Conservation (phyloP, 768 basidiomycete species). For the Daedaleopsis sinensis region DNA sequence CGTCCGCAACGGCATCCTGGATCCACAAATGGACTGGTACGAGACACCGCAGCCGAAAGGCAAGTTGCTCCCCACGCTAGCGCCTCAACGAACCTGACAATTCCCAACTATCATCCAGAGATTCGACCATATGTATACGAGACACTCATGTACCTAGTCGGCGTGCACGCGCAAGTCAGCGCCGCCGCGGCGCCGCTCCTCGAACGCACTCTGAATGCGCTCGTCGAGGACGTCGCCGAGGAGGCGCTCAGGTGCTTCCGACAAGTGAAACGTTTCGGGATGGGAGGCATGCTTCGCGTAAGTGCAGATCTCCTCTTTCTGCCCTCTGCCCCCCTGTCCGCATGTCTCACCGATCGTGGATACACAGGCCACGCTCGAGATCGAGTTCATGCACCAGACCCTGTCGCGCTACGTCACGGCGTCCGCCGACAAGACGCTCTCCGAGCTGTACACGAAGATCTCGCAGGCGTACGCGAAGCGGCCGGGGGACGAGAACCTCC, state of each 20-base stretch:
- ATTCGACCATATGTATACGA: constrained; percentile 95
- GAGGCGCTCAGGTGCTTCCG: constrained; percentile 87
- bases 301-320: constrained; percentile 31
- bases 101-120: constrained; percentile 49
- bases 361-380: constrained; percentile 93
- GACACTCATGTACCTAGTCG: constrained; percentile 84
- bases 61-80: constrained; percentile 35
- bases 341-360: not conserved
- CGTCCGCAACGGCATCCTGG: constrained; percentile 79
- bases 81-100: not conserved
- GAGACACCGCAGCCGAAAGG: constrained; percentile 92
- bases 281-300: constrained; percentile 98
- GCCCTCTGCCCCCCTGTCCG: not conserved
- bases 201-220: constrained; percentile 75
- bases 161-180: constrained; percentile 89
- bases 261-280: constrained; percentile 89
- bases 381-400: constrained; percentile 98
- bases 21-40: constrained; percentile 88
- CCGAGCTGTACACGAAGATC: constrained; percentile 92
- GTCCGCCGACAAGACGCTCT: constrained; percentile 78
- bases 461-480: constrained; percentile 89
- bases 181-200: constrained; percentile 78
- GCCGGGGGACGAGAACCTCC: constrained; percentile 84
- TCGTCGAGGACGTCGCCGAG: constrained; percentile 82
- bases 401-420: constrained; percentile 86